Base-by-base conservation (phyloP, 2,329 filamentous ascomycete species). In the Pseudopyricularia javanii region DNA sequence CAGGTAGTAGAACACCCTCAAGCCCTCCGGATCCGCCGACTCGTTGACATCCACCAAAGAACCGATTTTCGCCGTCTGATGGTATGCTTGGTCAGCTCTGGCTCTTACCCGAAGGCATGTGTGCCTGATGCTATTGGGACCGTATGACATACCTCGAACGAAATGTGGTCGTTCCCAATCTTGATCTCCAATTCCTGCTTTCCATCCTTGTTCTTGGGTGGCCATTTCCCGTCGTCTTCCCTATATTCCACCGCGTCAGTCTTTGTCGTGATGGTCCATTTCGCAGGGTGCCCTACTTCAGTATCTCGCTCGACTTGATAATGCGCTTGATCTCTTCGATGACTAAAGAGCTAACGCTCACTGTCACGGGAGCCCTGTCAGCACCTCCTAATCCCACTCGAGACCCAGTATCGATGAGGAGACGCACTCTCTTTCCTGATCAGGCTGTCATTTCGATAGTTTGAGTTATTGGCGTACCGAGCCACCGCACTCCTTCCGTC, bases 221-320 rank as follows among this genome's bases (percentile, higher is more conserved):
- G 93, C 93, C 93, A 98, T 68, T 96, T 96, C 26, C 84, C 87
- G 68, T 98, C 93, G 65, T 98, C 93, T 82, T 98, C 93, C 74
- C 89, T 95, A 60, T 56, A 35, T 17, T 3, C 17, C 34, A 26
- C 32, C 20, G 6, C 45, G 55, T 70, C 54, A 69, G 64, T 20
- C 7, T 45, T 12, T 7, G 9, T 30, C 15, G 28, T 30, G 11
- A 26, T 33, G 5, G 28, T 30, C 28, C 28, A 9, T 30, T 30
- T 30, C 9, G 28, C 28, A 30, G 28, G 28, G 30, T n/a, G 59
- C 75, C 40, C 53, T 79, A 94, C 89, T 97, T 97, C 75, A 94
- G 83, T 63, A 98, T 96, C 68, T 98, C 93, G 70, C 90, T 96
- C 34, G 91, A 82, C 72, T 93, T 95, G 70, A 98, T 91, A 60